Conservation (phyloP, 1,284 basidiomycete genomes). For the Kwoniella shivajii region DNA sequence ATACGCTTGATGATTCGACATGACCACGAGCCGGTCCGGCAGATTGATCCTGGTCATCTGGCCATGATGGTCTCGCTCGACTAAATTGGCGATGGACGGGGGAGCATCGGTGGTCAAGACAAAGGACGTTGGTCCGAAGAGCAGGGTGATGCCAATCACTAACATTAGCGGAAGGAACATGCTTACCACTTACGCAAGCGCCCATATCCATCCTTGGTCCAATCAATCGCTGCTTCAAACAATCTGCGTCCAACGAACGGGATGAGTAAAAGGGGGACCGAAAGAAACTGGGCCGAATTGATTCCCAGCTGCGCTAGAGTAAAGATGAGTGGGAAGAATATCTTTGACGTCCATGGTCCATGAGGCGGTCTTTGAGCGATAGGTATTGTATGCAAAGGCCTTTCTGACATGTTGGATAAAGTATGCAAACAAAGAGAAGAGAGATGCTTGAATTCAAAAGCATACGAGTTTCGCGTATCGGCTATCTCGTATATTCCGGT, state of each 20-base stretch:
- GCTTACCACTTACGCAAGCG: constrained; percentile 62
- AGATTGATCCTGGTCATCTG: constrained; percentile 65
- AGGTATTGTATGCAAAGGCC: constrained; percentile 59
- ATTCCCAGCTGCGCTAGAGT: constrained; percentile 68
- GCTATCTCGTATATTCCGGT: background rate
- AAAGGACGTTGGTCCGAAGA: constrained; percentile 79
- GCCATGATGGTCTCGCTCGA: constrained; percentile 62
- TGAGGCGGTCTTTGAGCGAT: constrained; percentile 66
- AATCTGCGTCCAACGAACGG: constrained; percentile 53
- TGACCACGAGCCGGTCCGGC: constrained; percentile 74
- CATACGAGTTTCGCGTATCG: background rate
- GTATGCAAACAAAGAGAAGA: background rate
- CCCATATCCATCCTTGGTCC: constrained; percentile 81
- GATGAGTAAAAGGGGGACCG: constrained; percentile 60
- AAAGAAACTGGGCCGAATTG: constrained; percentile 69
- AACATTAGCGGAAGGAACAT: background rate
- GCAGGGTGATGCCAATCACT: constrained; percentile 59
- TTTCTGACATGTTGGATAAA: constrained; percentile 15
- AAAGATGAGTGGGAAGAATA: constrained; percentile 67
- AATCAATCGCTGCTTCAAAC: constrained; percentile 70
- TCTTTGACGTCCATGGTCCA: constrained; percentile 59
- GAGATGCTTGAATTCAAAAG: background rate
- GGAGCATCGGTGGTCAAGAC: constrained; percentile 62
- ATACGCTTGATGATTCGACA: constrained; percentile 84
- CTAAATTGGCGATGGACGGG: constrained; percentile 48